Evolutionary conservation across 371 early-diverging fungal species (phyloP).

Genomic region (Vairimorpha apis): DNA sequence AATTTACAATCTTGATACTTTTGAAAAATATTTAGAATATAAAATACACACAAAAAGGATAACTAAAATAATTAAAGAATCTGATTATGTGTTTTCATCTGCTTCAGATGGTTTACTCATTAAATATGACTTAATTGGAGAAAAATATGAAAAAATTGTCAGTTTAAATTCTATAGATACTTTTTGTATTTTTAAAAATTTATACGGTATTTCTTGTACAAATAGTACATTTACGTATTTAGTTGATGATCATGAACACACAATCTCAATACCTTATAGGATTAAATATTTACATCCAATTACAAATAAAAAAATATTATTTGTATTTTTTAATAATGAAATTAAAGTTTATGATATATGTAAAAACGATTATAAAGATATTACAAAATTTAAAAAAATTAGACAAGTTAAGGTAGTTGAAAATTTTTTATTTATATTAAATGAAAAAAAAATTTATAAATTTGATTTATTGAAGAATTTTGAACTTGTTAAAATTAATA

Average conservation of each 20-base stretch:
- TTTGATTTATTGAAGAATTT: too few relatives aligned
- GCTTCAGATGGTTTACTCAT: neutral
- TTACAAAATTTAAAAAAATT: constrained; percentile 38
- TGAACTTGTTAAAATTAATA: too few relatives aligned
- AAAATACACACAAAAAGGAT: neutral
- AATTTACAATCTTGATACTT: neutral
- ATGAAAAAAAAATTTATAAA: constrained; percentile 24
- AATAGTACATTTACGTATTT: neutral
- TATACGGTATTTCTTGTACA: neutral
- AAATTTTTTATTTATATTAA: constrained; percentile 21
- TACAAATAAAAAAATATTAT: neutral
- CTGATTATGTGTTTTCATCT: neutral
- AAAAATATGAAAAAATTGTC: neutral
- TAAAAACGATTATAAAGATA: neutral
- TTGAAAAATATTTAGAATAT: neutral
- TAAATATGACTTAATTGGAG: neutral
- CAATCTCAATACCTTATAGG: neutral
- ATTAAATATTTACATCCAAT: neutral
- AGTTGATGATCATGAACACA: neutral
- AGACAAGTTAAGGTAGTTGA: constrained; percentile 19
- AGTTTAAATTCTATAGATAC: neutral
- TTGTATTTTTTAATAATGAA: neutral
- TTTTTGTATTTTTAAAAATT: neutral
- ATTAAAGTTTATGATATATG: neutral
- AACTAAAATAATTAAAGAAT: neutral